Percentiles rank a stretch among this genome's conserved stretches.
These are phyloP conservation scores for Ogataea ramenticola DNA, from an alignment of 805 yeast species.

Conservation along the genomic window DNA sequence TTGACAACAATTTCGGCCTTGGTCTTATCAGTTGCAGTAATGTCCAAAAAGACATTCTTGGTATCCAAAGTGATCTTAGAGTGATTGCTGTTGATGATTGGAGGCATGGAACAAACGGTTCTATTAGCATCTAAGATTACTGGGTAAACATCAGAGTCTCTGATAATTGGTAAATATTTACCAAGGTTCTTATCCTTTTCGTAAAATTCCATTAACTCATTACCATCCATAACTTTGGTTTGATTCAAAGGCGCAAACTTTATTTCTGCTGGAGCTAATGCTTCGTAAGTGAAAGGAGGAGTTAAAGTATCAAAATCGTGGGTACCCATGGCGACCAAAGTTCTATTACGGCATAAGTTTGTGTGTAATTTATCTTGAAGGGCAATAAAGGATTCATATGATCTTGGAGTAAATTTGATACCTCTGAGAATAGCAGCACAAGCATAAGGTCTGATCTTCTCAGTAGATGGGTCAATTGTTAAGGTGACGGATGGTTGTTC, in stretches of 20 bases:
- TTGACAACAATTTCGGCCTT: constrained; percentile 90
- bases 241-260: constrained; percentile 73
- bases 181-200: constrained; percentile 86
- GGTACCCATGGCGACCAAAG: constrained; percentile 97
- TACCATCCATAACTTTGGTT: constrained; percentile 62
- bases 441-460: constrained; percentile 80
- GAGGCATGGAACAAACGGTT: constrained; percentile 88
- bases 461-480: constrained; percentile 70
- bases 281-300: constrained; percentile 85
- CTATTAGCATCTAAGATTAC: constrained; percentile 74
- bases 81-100: constrained; percentile 88
- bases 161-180: constrained; percentile 80
- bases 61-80: constrained; percentile 85
- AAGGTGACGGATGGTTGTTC: constrained; percentile 55
- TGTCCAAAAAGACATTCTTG: constrained; percentile 82
- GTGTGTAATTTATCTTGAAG: constrained; percentile 94
- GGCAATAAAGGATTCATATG: constrained; percentile 90
- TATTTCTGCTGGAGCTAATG: constrained; percentile 70
- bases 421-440: constrained; percentile 91
- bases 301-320: constrained; percentile 81
- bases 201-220: constrained; percentile 79
- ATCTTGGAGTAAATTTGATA: constrained; percentile 71
- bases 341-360: constrained; percentile 93
- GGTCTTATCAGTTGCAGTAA: constrained; percentile 92
- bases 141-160: constrained; percentile 84